phyloP scores from a whole-genome alignment of 2,329 filamentous ascomycete species.

The Akanthomyces uredinophilus region DNA sequence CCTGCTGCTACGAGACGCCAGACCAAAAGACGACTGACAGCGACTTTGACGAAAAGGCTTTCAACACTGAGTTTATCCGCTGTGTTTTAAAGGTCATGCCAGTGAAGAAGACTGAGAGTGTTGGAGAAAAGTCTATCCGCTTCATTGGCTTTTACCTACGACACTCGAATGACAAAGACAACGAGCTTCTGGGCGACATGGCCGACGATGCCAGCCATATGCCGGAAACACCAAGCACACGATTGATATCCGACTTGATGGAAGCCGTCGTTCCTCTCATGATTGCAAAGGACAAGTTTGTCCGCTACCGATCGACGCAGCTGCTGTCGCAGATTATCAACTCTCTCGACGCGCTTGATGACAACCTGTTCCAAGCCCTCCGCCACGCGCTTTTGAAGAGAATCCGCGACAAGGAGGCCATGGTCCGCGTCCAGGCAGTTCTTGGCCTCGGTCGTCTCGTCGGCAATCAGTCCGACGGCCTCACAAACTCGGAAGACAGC shows the following conservation, averaged over 20 bases:
- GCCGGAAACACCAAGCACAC: constrained; percentile 77
- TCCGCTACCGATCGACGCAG: constrained; percentile 85
- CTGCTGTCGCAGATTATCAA: constrained; percentile 89
- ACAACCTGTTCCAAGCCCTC: constrained; percentile 81
- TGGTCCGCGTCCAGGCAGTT: constrained; percentile 87
- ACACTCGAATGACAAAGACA: constrained; percentile 65
- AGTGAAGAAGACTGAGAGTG: constrained; percentile 86
- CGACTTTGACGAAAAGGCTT: constrained; percentile 77
- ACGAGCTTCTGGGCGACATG: constrained; percentile 55
- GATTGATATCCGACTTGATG: constrained; percentile 71
- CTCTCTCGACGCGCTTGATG: constrained; percentile 85
- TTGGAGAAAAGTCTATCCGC: constrained; percentile 77
- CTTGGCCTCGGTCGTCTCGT: constrained; percentile 82
- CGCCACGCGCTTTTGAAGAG: constrained; percentile 75
- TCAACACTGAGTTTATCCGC: constrained; percentile 79
- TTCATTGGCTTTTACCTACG: constrained; percentile 86
- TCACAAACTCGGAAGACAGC: constrained; percentile 64
- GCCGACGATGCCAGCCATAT: constrained; percentile 65
- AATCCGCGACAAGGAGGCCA: constrained; percentile 88
- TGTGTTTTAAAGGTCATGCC: constrained; percentile 78
- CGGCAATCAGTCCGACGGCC: constrained; percentile 68
- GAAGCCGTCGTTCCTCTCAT: constrained; percentile 70
- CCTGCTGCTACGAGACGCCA: constrained; percentile 64
- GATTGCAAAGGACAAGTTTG: constrained; percentile 83
- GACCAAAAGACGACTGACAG: constrained; percentile 49